Evolutionary conservation across 345 rosid genomes (phyloP), one percentile per base, ranked within the genome.

Genomic region (Arabidopsis suecica): DNA sequence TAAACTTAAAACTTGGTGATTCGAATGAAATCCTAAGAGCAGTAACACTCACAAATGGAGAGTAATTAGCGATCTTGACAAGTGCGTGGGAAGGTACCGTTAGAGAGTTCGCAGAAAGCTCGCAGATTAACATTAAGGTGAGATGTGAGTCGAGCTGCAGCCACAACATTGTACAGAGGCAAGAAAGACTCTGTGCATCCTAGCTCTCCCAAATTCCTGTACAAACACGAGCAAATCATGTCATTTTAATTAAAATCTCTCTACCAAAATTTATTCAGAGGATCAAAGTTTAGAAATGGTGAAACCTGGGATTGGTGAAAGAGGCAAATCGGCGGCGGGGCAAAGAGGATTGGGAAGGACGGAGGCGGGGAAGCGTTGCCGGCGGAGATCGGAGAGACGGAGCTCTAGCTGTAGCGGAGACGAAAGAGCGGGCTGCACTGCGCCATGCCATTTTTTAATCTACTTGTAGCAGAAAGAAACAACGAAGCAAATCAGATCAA

Each of bases 61-160:
- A 89, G 74, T 62, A 92, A 71, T 71, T 95, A 95, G 96, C 99
- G 96, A 90, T 92, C 99, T 84, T 79, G 97, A 95, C 97, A 90
- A 90, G 97, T 79, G 72, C 93, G 88, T 80, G 80, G 50, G 90
- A 90, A 89, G 96, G 91, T 95, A 95, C 99, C 99, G 58, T 95
- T 89, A 89, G 91, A 84, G 89, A 95, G 88, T 83, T 92, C 94
- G 79, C 96, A 86, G 75, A 87, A 95, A 64, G 89, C 98, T 78
- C 98, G 93, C 57, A 76, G 74, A 11, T 85, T 88, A 76, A 88
- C 82, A 64, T 86, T 85, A 63, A 91, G 85, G 75, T 81, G 96
- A 0, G 98, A 86, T 0, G 97, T 85, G 60, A 89, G 84, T 76
- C 84, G 56, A 7, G 83, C 80, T 18, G 84, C 70, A 48, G 87